phyloP scores from a whole-genome alignment of 331 rosid species.

The Acacia pycnantha region DNA sequence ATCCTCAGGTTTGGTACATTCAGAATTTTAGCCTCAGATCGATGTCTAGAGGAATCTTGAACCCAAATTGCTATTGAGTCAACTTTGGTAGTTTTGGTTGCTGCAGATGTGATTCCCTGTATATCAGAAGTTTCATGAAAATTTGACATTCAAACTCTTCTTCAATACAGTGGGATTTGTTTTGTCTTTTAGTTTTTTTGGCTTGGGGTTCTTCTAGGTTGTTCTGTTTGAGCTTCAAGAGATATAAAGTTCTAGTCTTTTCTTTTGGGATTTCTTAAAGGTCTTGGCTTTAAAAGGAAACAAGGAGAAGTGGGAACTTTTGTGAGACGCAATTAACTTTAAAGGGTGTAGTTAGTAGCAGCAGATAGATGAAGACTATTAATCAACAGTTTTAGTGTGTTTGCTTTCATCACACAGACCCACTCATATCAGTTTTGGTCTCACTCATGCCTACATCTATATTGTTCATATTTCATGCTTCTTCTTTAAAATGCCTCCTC shows the following conservation, averaged over 20 bases:
- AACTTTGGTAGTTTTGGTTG: conserved; percentile 7
- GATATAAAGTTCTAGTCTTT: conserved; percentile 14
- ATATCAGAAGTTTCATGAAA: conserved; percentile 14
- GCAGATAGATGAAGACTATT: conserved; percentile 35
- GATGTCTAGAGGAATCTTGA: neutral
- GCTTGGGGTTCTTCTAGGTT: conserved; percentile 26
- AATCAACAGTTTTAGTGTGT: conserved; percentile 21
- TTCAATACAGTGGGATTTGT: conserved; percentile 5
- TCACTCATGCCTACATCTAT: conserved; percentile 37
- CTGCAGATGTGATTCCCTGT: neutral
- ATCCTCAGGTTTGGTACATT: neutral
- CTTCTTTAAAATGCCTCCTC: conserved; percentile 25
- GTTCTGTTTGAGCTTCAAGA: conserved; percentile 17
- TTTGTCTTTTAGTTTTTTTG: neutral
- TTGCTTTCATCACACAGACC: conserved; percentile 34
- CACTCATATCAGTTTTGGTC: conserved; percentile 38
- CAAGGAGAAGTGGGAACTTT: conserved; percentile 47
- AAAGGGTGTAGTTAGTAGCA: conserved; percentile 14
- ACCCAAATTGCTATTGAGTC: neutral
- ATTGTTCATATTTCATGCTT: conserved; percentile 31
- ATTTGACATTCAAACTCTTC: conserved; percentile 18
- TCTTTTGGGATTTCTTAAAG: conserved; percentile 24
- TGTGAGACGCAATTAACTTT: conserved; percentile 26
- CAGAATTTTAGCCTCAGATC: neutral
- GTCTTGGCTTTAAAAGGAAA: conserved; percentile 34